Base-by-base conservation (phyloP, 2,329 filamentous ascomycete genomes). In the Cytospora chrysosperma region DNA sequence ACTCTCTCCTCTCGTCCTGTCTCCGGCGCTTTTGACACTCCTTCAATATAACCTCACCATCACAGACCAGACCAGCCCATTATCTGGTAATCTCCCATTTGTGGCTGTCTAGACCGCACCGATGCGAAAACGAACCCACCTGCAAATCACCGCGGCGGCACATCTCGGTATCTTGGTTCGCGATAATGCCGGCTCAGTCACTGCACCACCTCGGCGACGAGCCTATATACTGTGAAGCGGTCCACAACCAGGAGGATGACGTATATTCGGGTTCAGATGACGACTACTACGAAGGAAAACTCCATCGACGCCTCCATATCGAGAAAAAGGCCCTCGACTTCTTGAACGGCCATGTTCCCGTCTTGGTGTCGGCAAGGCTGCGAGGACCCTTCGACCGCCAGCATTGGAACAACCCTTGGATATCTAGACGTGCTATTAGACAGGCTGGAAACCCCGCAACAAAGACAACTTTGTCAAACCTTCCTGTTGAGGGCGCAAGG, bases 321-420 rank as follows among this genome's bases (percentile, higher is more conserved):
- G 87, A 90, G 71, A 74, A 78, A 0, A 82, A 88, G 15, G 88
- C 85, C 1, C 75, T 79, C 34, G 79, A 80, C 37, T 91, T 83
- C 68, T 75, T 90, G 43, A 74, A 78, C 8, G 89, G 88, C 0
- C 75, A 79, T 32, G 71, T 79, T 2, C 81, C 88, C 0, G 70
- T 82, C 27, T 78, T 93, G 3, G 72, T 87, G 3, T 88, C 89
- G 15, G 83, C 88, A 8, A 74, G 76, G 7, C 76, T 91, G 3
- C 80, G 76, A 64, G 89, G 88, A 0, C 89, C 88, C 0, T 89
- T 91, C 67, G 78, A 81, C 52, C 72, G 69, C 61, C 70, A 75
- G 49, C 77, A 73, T 26, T 86, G 83, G 83, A 69, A 72, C 34
- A 84, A 85, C 66, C 83, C 83, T 17, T 85, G 83, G 83, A 70